Conservation (phyloP, 108 stramenopile genomes). For the Nannochloropsis gaditana region DNA sequence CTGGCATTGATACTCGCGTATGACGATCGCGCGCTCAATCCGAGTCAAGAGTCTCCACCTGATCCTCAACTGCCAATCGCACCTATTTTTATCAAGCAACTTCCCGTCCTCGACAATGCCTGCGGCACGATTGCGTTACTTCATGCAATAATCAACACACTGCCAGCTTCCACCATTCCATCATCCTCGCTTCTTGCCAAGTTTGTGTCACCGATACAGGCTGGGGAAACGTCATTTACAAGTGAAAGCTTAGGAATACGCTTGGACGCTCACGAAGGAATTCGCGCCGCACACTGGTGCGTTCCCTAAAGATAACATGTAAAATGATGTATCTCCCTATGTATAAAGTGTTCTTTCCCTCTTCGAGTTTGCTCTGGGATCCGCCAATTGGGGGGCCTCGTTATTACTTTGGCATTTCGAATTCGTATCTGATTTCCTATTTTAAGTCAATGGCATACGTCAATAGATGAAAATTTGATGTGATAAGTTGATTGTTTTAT, state of each 20-base stretch:
- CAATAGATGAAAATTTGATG: no score
- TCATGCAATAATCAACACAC: background rate
- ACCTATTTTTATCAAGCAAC: background rate
- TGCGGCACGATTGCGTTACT: background rate
- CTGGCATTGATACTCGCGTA: conserved; percentile 12
- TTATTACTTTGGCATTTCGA: no score
- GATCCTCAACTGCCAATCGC: background rate
- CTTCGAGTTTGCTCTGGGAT: no score
- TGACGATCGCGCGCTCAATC: background rate
- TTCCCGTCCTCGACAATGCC: background rate
- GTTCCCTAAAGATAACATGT: background rate
- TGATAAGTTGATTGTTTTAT: no score
- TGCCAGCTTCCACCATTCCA: background rate
- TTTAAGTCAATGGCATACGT: no score
- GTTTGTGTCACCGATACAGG: background rate
- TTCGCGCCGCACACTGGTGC: conserved; percentile 13
- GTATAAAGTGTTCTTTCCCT: no score
- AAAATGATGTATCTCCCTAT: no score
- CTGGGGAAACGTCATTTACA: background rate
- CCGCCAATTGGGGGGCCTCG: no score
- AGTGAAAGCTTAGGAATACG: background rate
- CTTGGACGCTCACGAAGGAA: background rate
- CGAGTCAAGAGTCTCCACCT: background rate
- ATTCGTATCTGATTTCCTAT: no score
- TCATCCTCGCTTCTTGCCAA: background rate